Conservation (phyloP, 768 basidiomycete species). For the Tulasnella sp. region DNA sequence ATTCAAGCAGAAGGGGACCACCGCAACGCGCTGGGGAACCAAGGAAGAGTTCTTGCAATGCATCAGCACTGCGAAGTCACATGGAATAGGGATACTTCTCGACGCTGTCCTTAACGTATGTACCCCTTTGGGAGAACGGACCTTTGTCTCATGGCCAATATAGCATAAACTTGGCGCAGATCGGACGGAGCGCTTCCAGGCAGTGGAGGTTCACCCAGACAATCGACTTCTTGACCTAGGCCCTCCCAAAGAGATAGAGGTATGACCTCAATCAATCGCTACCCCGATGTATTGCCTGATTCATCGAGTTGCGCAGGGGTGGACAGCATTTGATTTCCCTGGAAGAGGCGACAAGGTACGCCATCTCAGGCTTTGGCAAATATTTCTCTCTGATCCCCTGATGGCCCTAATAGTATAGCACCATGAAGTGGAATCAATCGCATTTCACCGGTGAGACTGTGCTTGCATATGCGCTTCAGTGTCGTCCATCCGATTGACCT, state of each 20-base stretch:
- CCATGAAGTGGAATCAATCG: conserved; percentile 59
- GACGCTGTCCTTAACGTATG: conserved; percentile 84
- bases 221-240: conserved; percentile 57
- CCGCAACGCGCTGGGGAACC: conserved; percentile 78
- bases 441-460: conserved; percentile 59
- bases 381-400: too few species aligned
- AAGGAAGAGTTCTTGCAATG: conserved; percentile 66
- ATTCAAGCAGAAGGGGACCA: conserved; percentile 63
- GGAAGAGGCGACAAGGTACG: conserved; percentile 60
- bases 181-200: conserved; percentile 54
- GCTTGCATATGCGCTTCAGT: neutral
- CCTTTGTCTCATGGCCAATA: neutral
- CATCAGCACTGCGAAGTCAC: conserved; percentile 52
- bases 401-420: conserved; percentile 76
- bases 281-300: neutral
- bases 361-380: conserved; percentile 21
- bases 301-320: conserved; percentile 41
- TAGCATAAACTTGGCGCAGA: conserved; percentile 85
- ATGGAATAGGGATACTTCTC: conserved; percentile 65
- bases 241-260: conserved; percentile 51
- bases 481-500: neutral
- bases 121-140: neutral
- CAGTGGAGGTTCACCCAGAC: conserved; percentile 56
- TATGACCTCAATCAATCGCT: conserved; percentile 1
- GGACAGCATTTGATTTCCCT: conserved; percentile 82